Conservation (phyloP, 225 moss, liverwort and hornwort genomes). For the Marchantia polymorpha region DNA sequence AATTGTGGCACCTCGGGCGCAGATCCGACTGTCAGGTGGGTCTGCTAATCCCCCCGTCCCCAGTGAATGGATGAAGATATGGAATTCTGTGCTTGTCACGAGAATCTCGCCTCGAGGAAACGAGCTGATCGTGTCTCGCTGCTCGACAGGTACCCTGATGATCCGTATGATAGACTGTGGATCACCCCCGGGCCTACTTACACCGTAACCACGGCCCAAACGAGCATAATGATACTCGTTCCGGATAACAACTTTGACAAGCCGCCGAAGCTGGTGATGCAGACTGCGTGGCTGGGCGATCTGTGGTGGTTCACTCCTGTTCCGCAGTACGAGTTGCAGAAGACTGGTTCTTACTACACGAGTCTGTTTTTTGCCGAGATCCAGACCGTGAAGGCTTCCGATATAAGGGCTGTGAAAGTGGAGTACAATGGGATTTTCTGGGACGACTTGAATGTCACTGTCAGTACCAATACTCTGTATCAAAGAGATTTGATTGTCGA, state of each 20-base stretch:
- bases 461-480: background rate
- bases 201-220: background rate
- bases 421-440: background rate
- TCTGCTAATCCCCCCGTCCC: background rate
- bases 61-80: background rate
- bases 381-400: background rate
- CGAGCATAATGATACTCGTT: background rate
- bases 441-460: background rate
- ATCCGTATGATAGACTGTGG: conserved; percentile 51
- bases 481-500: background rate
- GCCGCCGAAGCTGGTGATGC: conserved; percentile 34
- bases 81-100: background rate
- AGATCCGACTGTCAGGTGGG: conserved; percentile 10
- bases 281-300: conserved; percentile 31
- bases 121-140: no score
- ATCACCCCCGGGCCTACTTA: fast-evolving
- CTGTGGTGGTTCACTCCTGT: background rate
- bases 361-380: conserved; percentile 15
- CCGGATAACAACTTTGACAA: background rate
- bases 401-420: background rate
- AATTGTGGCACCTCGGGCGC: conserved; percentile 5
- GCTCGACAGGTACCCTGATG: conserved; percentile 49
- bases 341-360: conserved; percentile 1
- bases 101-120: background rate
- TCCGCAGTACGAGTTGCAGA: background rate